Evolutionary conservation across 2,329 filamentous ascomycete genomes (phyloP), one percentile per base, ranked within the genome.

Genomic region (Sclerotinia subarctica): DNA sequence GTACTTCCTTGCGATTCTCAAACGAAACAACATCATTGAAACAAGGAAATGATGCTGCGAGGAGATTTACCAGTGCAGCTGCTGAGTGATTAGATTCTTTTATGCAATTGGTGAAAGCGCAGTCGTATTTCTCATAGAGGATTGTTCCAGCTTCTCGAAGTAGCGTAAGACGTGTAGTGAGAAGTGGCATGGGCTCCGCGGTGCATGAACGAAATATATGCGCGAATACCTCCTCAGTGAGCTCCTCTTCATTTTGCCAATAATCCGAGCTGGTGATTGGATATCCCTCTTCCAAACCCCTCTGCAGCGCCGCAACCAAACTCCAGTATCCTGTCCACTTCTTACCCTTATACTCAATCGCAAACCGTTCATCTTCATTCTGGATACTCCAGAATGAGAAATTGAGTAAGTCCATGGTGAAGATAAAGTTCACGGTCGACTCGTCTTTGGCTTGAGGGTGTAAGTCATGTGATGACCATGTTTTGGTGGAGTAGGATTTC

Each of bases 271-370:
- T 92, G 7, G 94, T 97, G 69, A 99, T 96, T 21, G 93, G 91
- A 67, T 76, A 78, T 90, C 91, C 90, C 83, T 97, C 94, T 64
- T 98, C 93, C 53, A 98, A 80, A 2, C 93, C 96, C 74, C 95
- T 84, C 78, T 94, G 92, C 74, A 99, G 79, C 29, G 91, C 87
- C 32, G 95, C 95, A 26, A 98, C 92, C 67, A 99, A 81, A 78
- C 93, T 96, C 89, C 92, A 97, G 79, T 99, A 99, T 4, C 95
- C 95, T 0, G 93, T 97, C 93, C 93, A 98, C 68, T 80, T 87
- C 78, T 87, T 89, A 38, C 88, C 93, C 57, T 85, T 86, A 79
- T 97, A 98, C 68, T 92, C 89, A 53, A 99, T 85, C 13, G 90
- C 86, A 78, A 94, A 99, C 15, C 93, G 85, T 74, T 94, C 88